Percentiles rank a stretch among this genome's conserved stretches.
These are phyloP conservation scores for Cyclotella choctawhatcheeana DNA, from an alignment of 108 stramenopile genomes.

Conservation along the genomic window DNA sequence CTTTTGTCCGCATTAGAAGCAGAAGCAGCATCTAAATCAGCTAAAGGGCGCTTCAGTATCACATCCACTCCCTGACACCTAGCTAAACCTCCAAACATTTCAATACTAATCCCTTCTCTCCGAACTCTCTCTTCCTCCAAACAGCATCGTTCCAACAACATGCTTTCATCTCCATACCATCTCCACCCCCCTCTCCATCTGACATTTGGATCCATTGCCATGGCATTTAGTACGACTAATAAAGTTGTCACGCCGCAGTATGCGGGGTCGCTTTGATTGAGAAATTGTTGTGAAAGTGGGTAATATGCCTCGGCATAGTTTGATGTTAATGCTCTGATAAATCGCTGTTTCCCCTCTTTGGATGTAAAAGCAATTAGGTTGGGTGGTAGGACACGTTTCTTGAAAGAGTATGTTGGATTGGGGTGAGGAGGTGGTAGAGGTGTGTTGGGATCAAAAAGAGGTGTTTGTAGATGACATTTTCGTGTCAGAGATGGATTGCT, in stretches of 20 bases:
- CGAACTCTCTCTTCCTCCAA: constrained; percentile 68
- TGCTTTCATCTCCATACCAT: constrained; percentile 91
- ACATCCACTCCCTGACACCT: constrained; percentile 72
- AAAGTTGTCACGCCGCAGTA: constrained; percentile 94
- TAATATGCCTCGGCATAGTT: constrained; percentile 74
- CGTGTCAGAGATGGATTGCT: not conserved
- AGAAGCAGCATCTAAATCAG: not conserved
- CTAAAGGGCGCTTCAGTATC: constrained; percentile 60
- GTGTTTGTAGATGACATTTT: constrained; percentile 10
- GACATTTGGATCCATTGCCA: constrained; percentile 90
- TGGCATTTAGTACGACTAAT: constrained; percentile 90
- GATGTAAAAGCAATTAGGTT: constrained; percentile 61
- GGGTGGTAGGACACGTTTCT: constrained; percentile 69
- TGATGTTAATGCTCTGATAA: constrained; percentile 53
- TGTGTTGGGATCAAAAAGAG: constrained; percentile 27
- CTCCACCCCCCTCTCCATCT: constrained; percentile 96
- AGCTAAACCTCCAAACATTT: constrained; percentile 72
- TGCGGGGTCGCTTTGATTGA: constrained; percentile 93
- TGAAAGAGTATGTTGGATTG: constrained; percentile 76
- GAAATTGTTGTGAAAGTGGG: constrained; percentile 86
- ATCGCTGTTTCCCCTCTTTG: constrained; percentile 49
- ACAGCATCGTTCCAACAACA: constrained; percentile 86
- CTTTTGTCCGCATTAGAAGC: not conserved
- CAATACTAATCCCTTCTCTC: constrained; percentile 72
- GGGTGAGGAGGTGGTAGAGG: constrained; percentile 67